These are phyloP conservation scores for Xylaria sp. DNA, from an alignment of 2,329 filamentous ascomycete genomes.

Conservation along the genomic window DNA sequence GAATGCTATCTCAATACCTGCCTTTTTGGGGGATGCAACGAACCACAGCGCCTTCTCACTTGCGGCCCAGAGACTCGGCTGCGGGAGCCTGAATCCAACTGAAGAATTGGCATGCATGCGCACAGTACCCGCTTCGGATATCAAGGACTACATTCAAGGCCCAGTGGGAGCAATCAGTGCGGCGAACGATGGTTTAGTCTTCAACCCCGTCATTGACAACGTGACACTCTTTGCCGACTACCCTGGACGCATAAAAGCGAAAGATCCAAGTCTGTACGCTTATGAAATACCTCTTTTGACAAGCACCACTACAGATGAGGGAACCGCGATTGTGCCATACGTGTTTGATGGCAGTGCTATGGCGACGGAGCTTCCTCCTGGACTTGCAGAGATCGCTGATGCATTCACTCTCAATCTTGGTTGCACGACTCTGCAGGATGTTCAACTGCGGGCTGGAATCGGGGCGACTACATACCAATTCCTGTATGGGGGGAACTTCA, in stretches of 20 bases:
- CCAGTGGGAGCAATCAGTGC: conserved; percentile 11
- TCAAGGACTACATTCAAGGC: conserved; percentile 15
- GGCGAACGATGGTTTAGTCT: conserved; percentile 2
- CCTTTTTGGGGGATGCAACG: conserved; percentile 12
- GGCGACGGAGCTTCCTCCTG: conserved; percentile 13
- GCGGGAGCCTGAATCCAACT: conserved; percentile 1
- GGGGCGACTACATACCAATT: conserved; percentile 20
- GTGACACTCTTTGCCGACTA: conserved; percentile 22
- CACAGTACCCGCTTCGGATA: conserved; percentile 3
- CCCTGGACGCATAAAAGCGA: conserved; percentile 8
- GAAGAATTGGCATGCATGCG: conserved; percentile 22
- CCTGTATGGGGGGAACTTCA: conserved; percentile 25
- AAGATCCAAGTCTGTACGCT: conserved; percentile 11
- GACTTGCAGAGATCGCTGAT: background rate
- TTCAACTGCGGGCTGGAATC: background rate
- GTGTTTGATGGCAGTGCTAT: conserved; percentile 23
- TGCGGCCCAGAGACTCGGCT: conserved; percentile 1
- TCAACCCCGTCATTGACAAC: conserved; percentile 21
- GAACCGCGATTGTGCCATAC: conserved; percentile 18
- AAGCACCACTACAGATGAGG: conserved; percentile 18
- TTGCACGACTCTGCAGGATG: conserved; percentile 18
- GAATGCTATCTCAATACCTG: conserved; percentile 1
- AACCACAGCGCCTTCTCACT: conserved; percentile 20
- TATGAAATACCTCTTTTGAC: conserved; percentile 16
- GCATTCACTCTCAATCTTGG: conserved; percentile 2